Evolutionary conservation across 768 basidiomycete species (phyloP), one percentile per base, ranked within the genome.

Genomic region (Thelephora ganbajun): DNA sequence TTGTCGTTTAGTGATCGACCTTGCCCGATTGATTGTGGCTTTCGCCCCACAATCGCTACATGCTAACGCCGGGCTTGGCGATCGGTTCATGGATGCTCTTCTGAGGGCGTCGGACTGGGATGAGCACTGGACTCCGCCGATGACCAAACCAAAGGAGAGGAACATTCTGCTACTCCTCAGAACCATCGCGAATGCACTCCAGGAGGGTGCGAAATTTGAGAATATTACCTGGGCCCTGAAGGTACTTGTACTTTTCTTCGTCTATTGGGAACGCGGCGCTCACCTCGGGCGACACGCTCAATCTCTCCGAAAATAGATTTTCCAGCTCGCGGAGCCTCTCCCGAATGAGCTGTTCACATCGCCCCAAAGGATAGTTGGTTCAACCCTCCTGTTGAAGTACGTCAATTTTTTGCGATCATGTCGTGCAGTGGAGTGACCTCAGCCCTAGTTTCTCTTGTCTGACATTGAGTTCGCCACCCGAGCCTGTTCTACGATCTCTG

Each of bases 301-400:
- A 6, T 35, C 44, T 19, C 26, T 30, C 26, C 26, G 26, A 9
- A 41, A 19, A 1, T 16, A 20, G 35, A 44, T 36, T 9, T 16
- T 20, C 20, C 9, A 20, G 13, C 22, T 34, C 34, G 18, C n/a
- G 14, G 23, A 23, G 41, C 18, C 5, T 16, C 48, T n/a, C 48
- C 51, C 76, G 1, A 80, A 79, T 49, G 59, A 66, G 16, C 63
- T 67, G 3, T 63, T 88, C 55, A 75, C 72, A 35, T 92, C 87
- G 62, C 66, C 69, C 3, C 83, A 83, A 44, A 76, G 86, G 26
- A 69, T 89, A 3, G 84, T 89, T 0, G 58, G 92, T 43, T 80
- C 85, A 3, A 93, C 92, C 0, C 65, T 92, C 33, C 63, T 87
- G 30, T 80, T 97, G 66, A 98, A 98, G 94, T 98, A 54, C 56